Evolutionary conservation across 805 yeast species (phyloP).

Genomic region (Pichia nakasei): DNA sequence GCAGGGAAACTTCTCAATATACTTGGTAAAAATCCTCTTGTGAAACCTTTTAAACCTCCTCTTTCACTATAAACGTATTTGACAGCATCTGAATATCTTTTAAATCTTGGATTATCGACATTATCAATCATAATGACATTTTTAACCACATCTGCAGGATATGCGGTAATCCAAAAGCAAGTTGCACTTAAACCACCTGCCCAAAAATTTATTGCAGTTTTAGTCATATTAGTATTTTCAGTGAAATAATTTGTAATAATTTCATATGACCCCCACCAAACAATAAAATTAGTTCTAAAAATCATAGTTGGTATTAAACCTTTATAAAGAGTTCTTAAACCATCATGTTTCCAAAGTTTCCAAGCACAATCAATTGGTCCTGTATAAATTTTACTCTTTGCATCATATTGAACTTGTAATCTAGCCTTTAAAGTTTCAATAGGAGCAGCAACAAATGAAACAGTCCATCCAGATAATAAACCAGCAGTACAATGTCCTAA

Average conservation of each 20-base stretch:
- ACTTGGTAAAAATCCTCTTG: conserved; percentile 73
- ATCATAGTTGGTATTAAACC: conserved; percentile 83
- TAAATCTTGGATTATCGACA: conserved; percentile 62
- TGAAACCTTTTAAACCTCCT: conserved; percentile 62
- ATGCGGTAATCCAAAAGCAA: conserved; percentile 83
- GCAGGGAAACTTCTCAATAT: conserved; percentile 84
- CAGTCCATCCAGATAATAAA: conserved; percentile 86
- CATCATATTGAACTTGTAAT: conserved; percentile 83
- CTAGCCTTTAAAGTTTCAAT: conserved; percentile 85
- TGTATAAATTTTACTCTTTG: conserved; percentile 50
- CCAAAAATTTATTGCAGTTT: conserved; percentile 78
- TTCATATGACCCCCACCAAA: conserved; percentile 95
- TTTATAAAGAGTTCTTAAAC: conserved; percentile 66
- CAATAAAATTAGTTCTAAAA: conserved; percentile 76
- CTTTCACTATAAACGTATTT: conserved; percentile 50
- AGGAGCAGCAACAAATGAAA: conserved; percentile 92
- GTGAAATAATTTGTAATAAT: conserved; percentile 62
- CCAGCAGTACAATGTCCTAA: conserved; percentile 69
- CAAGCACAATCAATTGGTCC: conserved; percentile 77
- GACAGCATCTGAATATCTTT: conserved; percentile 65
- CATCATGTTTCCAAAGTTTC: conserved; percentile 50
- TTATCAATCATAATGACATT: conserved; percentile 78
- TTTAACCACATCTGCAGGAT: conserved; percentile 83
- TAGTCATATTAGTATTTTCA: conserved; percentile 53
- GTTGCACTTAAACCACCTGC: conserved; percentile 84